Evolutionary conservation across 768 basidiomycete genomes (phyloP).

Genomic region (Imleria badia): DNA sequence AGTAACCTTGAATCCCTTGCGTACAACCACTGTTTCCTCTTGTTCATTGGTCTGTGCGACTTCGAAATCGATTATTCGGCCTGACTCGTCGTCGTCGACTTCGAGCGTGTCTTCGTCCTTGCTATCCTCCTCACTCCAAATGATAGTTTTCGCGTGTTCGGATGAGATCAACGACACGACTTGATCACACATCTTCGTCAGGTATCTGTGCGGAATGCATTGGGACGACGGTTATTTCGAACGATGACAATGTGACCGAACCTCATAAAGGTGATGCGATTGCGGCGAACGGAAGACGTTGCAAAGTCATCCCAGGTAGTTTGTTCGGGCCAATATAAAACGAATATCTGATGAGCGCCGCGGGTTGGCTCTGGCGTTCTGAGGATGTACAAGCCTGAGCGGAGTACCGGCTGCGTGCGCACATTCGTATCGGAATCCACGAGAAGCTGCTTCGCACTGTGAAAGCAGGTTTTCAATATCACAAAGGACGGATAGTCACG

Average conservation of each 20-base stretch:
- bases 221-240: neutral
- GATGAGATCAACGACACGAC: slow-evolving; percentile 49
- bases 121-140: slow-evolving; percentile 41
- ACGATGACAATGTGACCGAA: slow-evolving; percentile 17
- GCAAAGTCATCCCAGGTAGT: slow-evolving; percentile 57
- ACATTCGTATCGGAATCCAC: slow-evolving; percentile 5
- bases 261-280: slow-evolving; percentile 65
- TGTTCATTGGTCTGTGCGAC: slow-evolving; percentile 56
- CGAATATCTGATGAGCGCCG: slow-evolving; percentile 35
- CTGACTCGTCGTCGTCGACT: slow-evolving; percentile 39
- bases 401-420: slow-evolving; percentile 12
- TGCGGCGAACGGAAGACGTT: slow-evolving; percentile 42
- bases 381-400: slow-evolving; percentile 24
- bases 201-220: slow-evolving; percentile 41
- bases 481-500: neutral
- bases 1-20: slow-evolving; percentile 47
- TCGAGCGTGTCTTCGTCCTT: slow-evolving; percentile 31
- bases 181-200: slow-evolving; percentile 60
- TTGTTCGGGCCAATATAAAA: slow-evolving; percentile 64
- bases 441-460: slow-evolving; percentile 15
- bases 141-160: slow-evolving; percentile 43
- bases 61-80: slow-evolving; percentile 52
- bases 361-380: neutral
- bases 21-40: slow-evolving; percentile 46
- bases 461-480: neutral